Conservation (phyloP, 345 rosid species). For the Ceriops decandra region DNA sequence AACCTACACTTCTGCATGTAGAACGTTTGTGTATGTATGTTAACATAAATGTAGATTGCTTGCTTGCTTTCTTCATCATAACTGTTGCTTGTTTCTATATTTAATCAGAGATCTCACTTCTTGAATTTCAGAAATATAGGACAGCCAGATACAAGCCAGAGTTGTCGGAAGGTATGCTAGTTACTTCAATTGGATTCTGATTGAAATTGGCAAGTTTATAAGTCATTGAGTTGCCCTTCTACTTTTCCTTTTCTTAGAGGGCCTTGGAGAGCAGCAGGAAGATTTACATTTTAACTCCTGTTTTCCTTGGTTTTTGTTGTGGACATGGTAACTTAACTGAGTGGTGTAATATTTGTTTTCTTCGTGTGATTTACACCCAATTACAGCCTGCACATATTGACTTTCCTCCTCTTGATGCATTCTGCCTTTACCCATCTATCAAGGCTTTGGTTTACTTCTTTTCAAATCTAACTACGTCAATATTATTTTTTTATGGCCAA, state of each 20-base stretch:
- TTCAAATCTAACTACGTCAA: too few species aligned
- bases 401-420: not conserved
- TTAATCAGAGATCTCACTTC: constrained; percentile 22
- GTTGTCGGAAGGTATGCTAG: constrained; percentile 59
- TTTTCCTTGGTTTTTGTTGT: too few species aligned
- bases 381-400: not conserved
- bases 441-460: too few species aligned
- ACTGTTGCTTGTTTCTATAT: too few species aligned
- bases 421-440: too few species aligned
- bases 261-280: not conserved
- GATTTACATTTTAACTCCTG: too few species aligned
- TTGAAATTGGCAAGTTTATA: not conserved
- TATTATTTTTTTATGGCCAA: not conserved
- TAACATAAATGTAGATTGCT: constrained; percentile 2
- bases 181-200: constrained; percentile 5
- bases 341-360: not conserved
- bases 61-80: not conserved
- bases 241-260: not conserved
- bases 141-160: constrained; percentile 74
- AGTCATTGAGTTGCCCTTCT: not conserved
- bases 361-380: not conserved
- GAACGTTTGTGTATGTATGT: not conserved
- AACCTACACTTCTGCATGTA: not conserved
- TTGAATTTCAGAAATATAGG: constrained; percentile 77
- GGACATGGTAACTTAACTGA: too few species aligned